phyloP scores from a whole-genome alignment of 169 alveolate genomes.

The Plasmodium yoelii region DNA sequence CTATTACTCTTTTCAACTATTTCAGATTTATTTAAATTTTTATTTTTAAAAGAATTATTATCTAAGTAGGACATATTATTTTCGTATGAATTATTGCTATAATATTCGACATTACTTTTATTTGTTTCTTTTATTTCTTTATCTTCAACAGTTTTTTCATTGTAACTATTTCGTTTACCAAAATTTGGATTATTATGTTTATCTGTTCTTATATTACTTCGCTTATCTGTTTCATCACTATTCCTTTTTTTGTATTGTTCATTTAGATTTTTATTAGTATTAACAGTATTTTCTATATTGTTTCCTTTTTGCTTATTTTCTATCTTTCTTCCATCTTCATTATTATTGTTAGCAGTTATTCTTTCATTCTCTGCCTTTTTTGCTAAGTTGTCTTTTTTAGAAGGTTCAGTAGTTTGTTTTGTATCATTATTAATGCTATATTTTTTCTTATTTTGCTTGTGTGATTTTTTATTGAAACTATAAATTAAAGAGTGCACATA shows the following conservation, averaged over 20 bases:
- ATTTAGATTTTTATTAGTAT: neutral
- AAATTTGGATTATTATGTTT: neutral
- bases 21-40: neutral
- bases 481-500: constrained; percentile 61
- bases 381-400: neutral
- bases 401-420: neutral
- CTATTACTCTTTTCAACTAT: neutral
- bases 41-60: neutral
- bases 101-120: neutral
- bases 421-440: constrained; percentile 1
- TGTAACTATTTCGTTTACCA: neutral
- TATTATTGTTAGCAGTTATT: constrained; percentile 1
- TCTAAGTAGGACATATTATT: constrained; percentile 8
- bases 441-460: constrained; percentile 17
- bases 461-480: constrained; percentile 58
- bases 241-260: neutral
- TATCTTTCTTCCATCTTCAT: neutral
- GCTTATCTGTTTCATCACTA: neutral
- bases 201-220: neutral
- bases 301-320: neutral
- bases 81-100: neutral
- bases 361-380: constrained; percentile 10
- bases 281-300: neutral
- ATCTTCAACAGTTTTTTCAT: neutral
- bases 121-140: neutral